Conservation (phyloP, 441 rosid species). For the Francoa sonchifolia region DNA sequence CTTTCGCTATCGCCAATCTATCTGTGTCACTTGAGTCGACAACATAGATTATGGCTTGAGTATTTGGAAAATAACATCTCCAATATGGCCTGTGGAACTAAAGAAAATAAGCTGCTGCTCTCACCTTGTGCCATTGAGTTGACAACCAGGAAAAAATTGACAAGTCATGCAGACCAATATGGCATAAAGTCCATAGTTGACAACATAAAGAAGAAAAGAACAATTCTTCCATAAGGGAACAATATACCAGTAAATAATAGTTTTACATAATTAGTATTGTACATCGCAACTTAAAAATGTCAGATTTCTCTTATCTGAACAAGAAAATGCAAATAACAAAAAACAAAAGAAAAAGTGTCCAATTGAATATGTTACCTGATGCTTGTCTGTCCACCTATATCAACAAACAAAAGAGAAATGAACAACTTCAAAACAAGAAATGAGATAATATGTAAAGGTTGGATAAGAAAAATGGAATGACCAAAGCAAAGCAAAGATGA, state of each 20-base stretch:
- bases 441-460: not conserved
- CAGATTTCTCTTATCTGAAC: not conserved
- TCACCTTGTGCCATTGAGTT: too few relatives aligned
- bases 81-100: conserved; percentile 70
- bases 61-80: conserved; percentile 95
- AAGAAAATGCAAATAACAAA: not conserved
- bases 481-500: too few relatives aligned
- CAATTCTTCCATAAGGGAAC: too few relatives aligned
- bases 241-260: too few relatives aligned
- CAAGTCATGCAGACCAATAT: not conserved
- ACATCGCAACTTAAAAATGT: too few relatives aligned
- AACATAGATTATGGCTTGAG: conserved; percentile 88
- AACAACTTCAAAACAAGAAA: conserved; percentile 10
- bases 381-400: conserved; percentile 72
- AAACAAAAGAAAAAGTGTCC: not conserved
- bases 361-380: conserved; percentile 40
- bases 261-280: too few relatives aligned
- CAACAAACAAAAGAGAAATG: conserved; percentile 12
- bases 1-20: conserved; percentile 72
- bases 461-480: not conserved
- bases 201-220: too few relatives aligned
- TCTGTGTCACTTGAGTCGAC: conserved; percentile 93
- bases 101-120: conserved; percentile 7
- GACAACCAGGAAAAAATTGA: not conserved
- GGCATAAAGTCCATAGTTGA: not conserved